phyloP scores from a whole-genome alignment of 257 asterid genomes.

The Ehretia macrophylla region DNA sequence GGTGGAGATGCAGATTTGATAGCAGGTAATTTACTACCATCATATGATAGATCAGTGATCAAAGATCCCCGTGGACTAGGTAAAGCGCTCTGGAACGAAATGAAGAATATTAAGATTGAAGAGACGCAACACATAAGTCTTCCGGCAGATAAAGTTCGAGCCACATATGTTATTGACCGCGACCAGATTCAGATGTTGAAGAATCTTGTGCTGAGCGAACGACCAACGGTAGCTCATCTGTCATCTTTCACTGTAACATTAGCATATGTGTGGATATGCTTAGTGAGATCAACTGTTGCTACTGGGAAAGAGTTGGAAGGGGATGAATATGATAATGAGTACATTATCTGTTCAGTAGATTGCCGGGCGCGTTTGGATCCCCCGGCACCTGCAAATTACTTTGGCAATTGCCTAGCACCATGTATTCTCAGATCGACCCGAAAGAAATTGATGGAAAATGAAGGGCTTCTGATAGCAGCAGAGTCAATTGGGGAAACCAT shows the following conservation, averaged over 20 bases:
- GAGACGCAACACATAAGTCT: too few species aligned
- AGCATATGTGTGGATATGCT: conserved; percentile 43
- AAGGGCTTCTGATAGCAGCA: conserved; percentile 25
- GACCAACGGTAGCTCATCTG: conserved; percentile 17
- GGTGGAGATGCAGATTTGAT: conserved; percentile 20
- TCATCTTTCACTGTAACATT: conserved; percentile 29
- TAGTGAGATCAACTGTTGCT: conserved; percentile 23
- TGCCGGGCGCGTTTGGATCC: conserved; percentile 26
- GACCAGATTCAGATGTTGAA: conserved; percentile 24
- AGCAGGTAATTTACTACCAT: conserved; percentile 18
- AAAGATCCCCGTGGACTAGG: conserved; percentile 13
- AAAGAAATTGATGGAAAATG: conserved; percentile 15
- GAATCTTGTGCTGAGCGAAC: conserved; percentile 14
- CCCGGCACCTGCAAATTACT: conserved; percentile 36
- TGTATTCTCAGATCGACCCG: conserved; percentile 4
- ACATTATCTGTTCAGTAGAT: conserved; percentile 26
- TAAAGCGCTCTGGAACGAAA: too few species aligned
- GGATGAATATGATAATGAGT: conserved; percentile 28
- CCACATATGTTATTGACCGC: conserved; percentile 15
- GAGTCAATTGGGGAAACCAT: conserved; percentile 17
- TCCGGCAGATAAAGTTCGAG: conserved; percentile 8
- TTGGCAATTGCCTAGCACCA: conserved; percentile 29
- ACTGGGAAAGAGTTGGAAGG: conserved; percentile 16
- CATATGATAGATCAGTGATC: conserved; percentile 28
- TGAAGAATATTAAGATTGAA: too few species aligned